Evolutionary conservation across 352 stramenopile species (phyloP), one percentile per base, ranked within the genome.

Genomic region (Phytophthora pini): DNA sequence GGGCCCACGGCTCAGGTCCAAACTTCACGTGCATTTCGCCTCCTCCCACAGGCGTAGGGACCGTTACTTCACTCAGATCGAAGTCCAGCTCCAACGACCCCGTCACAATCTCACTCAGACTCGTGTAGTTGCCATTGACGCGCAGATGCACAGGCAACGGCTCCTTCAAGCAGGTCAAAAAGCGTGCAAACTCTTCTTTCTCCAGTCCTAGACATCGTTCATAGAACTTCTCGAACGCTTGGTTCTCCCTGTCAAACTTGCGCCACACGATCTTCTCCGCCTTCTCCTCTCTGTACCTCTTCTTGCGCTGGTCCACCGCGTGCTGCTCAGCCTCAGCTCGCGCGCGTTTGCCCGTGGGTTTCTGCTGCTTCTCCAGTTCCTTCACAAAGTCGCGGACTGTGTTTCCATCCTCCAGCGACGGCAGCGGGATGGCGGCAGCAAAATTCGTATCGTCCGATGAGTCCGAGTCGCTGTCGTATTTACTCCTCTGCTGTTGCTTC

Each of bases 221-320:
- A 64, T 97, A 98, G 56, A 92, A 98, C 27, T 76, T 53, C 63
- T 96, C 87, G 53, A 96, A 97, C 8, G 80, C 62, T 24, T 54
- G 67, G 68, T 96, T 96, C 65, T 93, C 85, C 22, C 87, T 77
- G 54, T 91, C 84, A 50, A 95, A 95, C 58, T 95, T 95, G 65
- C 87, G 87, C 87, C 87, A 95, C 56, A 95, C 84, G 51, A 95
- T 88, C 66, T 95, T 95, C 72, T 92, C 76, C 5, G 87, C 86
- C 54, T 88, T 89, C 44, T 82, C 72, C 52, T 89, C 76, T 15
- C 84, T 72, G 51, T 81, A 80, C 27, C 76, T 67, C 65, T 88
- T 85, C 66, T 89, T 88, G 48, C 81, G 55, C 56, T 82, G 73
- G 39, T 80, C 68, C 60, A 79, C 64, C 15, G 70, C 80, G 13